These are phyloP conservation scores for Trichophyton schoenleinii DNA, from an alignment of 2,329 filamentous ascomycete species.

Conservation along the genomic window DNA sequence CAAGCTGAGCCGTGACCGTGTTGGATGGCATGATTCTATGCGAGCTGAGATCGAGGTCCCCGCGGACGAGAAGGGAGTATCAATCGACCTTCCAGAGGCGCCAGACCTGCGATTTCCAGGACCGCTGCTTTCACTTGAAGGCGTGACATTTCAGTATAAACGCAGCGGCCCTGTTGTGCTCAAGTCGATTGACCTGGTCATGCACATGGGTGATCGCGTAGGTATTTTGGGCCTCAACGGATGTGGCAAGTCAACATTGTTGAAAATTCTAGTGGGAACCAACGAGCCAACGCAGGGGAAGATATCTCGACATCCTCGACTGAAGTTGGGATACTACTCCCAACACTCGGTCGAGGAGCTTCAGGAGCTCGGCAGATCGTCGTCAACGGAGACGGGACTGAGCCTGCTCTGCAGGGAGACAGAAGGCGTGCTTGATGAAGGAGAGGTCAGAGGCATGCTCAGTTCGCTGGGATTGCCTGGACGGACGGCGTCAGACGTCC, in stretches of 20 bases:
- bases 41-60: slow-evolving; percentile 62
- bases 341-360: slow-evolving; percentile 65
- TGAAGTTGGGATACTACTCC: slow-evolving; percentile 64
- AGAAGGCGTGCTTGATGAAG: slow-evolving; percentile 46
- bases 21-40: slow-evolving; percentile 46
- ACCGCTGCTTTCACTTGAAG: slow-evolving; percentile 58
- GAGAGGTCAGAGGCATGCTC: slow-evolving; percentile 54
- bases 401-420: slow-evolving; percentile 47
- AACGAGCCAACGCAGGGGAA: slow-evolving; percentile 48
- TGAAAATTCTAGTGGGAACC: slow-evolving; percentile 55
- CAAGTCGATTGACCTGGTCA: slow-evolving; percentile 52
- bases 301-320: slow-evolving; percentile 53
- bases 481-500: slow-evolving; percentile 58
- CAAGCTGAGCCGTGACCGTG: slow-evolving; percentile 64
- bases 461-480: slow-evolving; percentile 59
- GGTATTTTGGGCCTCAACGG: slow-evolving; percentile 71
- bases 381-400: slow-evolving; percentile 50
- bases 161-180: slow-evolving; percentile 38
- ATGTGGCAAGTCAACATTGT: slow-evolving; percentile 66
- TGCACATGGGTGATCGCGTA: slow-evolving; percentile 61
- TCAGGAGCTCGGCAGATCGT: slow-evolving; percentile 41
- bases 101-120: slow-evolving; percentile 63
- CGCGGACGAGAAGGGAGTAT: slow-evolving; percentile 45
- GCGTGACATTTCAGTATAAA: slow-evolving; percentile 53
- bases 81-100: slow-evolving; percentile 49